A percentile compares a stretch with the other conserved stretches of the same genome.
Evolutionary conservation across 768 basidiomycete genomes (phyloP).

Genomic region (Zangia roseola): DNA sequence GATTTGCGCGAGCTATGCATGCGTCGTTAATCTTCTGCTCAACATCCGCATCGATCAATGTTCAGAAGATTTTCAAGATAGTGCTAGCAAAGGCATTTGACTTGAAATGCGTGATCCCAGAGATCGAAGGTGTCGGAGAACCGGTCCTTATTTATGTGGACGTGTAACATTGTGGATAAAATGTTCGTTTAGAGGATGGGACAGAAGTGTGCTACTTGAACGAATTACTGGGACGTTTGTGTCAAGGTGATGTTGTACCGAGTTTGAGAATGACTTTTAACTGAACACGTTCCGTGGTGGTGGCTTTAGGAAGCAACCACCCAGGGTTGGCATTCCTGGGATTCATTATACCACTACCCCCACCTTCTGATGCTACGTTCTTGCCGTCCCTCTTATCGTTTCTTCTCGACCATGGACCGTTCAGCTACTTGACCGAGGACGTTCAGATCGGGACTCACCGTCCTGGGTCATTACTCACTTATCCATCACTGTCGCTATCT

Average conservation of each 20-base stretch:
- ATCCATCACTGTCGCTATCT: slow-evolving; percentile 25
- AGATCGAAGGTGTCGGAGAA: slow-evolving; percentile 96
- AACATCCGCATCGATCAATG: slow-evolving; percentile 97
- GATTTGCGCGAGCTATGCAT: slow-evolving; percentile 99
- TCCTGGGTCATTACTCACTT: slow-evolving; percentile 15
- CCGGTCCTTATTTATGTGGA: slow-evolving; percentile 94
- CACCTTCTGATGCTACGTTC: slow-evolving; percentile 6
- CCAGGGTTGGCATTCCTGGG: slow-evolving; percentile 13
- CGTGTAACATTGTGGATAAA: slow-evolving; percentile 35
- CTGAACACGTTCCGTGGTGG: slow-evolving; percentile 20
- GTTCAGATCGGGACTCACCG: slow-evolving; percentile 20
- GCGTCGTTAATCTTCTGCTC: slow-evolving; percentile 99
- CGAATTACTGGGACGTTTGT: slow-evolving; percentile 6
- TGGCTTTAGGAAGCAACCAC: slow-evolving; percentile 17
- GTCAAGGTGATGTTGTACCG: slow-evolving; percentile 31
- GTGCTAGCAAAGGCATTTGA: slow-evolving; percentile 97
- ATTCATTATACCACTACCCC: slow-evolving; percentile 19
- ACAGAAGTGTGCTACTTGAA: slow-evolving; percentile 17
- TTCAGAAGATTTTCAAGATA: slow-evolving; percentile 99
- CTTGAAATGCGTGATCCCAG: slow-evolving; percentile 97
- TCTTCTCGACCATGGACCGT: slow-evolving; percentile 17
- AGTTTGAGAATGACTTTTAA: slow-evolving; percentile 13
- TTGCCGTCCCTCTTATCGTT: slow-evolving; percentile 6
- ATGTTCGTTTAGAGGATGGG: slow-evolving; percentile 19
- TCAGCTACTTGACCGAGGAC: slow-evolving; percentile 13